These are phyloP conservation scores for Alternaria tenuissima DNA, from an alignment of 2,329 filamentous ascomycete genomes.

Conservation along the genomic window DNA sequence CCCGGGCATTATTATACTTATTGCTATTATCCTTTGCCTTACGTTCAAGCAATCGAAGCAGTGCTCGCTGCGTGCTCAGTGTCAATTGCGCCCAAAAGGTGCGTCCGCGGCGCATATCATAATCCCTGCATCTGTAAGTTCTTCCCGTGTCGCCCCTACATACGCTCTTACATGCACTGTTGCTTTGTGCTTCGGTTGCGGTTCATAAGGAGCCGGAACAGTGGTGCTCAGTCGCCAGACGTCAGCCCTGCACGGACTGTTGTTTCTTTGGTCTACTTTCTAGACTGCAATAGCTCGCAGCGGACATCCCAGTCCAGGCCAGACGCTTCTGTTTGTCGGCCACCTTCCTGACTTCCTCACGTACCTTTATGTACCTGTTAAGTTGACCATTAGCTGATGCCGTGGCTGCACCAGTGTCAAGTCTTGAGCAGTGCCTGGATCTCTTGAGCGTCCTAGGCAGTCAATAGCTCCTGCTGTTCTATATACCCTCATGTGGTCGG, in stretches of 20 bases:
- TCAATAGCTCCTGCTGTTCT: slow-evolving; percentile 42
- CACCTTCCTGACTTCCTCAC: slow-evolving; percentile 34
- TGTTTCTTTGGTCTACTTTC: slow-evolving; percentile 45
- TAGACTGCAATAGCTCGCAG: slow-evolving; percentile 47
- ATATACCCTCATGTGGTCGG: slow-evolving; percentile 44
- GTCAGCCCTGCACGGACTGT: slow-evolving; percentile 52
- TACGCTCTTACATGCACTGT: slow-evolving; percentile 37
- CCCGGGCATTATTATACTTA: slow-evolving; percentile 41
- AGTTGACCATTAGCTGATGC: slow-evolving; percentile 43
- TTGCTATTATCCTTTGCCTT: slow-evolving; percentile 43
- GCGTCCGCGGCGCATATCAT: slow-evolving; percentile 41
- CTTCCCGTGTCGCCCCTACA: slow-evolving; percentile 35
- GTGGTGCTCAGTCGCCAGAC: slow-evolving; percentile 48
- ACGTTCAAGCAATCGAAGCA: slow-evolving; percentile 29
- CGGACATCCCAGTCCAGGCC: slow-evolving; percentile 43
- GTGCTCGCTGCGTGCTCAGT: slow-evolving; percentile 36
- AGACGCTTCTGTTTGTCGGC: slow-evolving; percentile 43
- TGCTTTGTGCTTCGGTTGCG: slow-evolving; percentile 43
- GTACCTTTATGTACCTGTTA: slow-evolving; percentile 42
- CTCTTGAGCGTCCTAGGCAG: slow-evolving; percentile 31
- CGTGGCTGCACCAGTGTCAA: slow-evolving; percentile 43
- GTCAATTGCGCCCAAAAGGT: slow-evolving; percentile 32
- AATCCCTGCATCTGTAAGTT: slow-evolving; percentile 42
- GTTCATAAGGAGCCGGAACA: slow-evolving; percentile 44
- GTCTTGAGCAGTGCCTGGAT: slow-evolving; percentile 36